phyloP scores from a whole-genome alignment of 208 protist species.

The Vickermania ingenoplastis region DNA sequence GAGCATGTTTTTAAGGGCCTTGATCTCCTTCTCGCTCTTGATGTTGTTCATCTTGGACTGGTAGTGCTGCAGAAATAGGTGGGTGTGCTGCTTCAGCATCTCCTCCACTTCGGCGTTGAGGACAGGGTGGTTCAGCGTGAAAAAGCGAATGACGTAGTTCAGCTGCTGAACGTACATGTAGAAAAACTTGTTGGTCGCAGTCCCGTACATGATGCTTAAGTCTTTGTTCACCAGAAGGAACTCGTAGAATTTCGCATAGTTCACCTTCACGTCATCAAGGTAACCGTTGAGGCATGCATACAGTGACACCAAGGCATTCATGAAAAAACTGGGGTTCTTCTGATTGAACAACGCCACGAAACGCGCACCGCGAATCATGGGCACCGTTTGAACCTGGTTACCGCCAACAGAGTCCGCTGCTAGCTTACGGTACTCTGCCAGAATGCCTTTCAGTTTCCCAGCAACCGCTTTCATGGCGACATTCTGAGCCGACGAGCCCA shows the following conservation, averaged over 20 bases:
- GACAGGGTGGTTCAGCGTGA: conserved; percentile 67
- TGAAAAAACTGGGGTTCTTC: conserved; percentile 80
- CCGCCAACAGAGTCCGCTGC: conserved; percentile 76
- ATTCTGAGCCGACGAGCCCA: conserved; percentile 89
- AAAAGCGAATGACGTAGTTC: conserved; percentile 78
- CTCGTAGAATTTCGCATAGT: conserved; percentile 86
- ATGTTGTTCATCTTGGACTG: conserved; percentile 85
- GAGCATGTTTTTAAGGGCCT: conserved; percentile 82
- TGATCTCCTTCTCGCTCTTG: conserved; percentile 82
- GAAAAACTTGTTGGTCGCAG: conserved; percentile 83
- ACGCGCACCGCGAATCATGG: conserved; percentile 77
- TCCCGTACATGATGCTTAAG: conserved; percentile 73
- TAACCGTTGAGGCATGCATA: conserved; percentile 79
- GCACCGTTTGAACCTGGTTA: conserved; percentile 59
- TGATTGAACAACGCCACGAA: conserved; percentile 82
- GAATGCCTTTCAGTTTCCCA: conserved; percentile 87
- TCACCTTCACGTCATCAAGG: conserved; percentile 80
- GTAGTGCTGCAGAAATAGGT: conserved; percentile 77
- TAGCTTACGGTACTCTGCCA: conserved; percentile 91
- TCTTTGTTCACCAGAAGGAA: conserved; percentile 82
- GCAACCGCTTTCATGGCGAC: conserved; percentile 91
- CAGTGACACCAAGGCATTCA: conserved; percentile 70
- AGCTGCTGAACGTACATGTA: conserved; percentile 81
- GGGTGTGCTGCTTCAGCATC: conserved; percentile 80
- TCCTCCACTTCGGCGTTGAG: conserved; percentile 68